A percentile compares a stretch with the other conserved stretches of the same genome.
These are phyloP conservation scores for Lojkania enalia DNA, from an alignment of 2,329 filamentous ascomycete species.

Conservation along the genomic window DNA sequence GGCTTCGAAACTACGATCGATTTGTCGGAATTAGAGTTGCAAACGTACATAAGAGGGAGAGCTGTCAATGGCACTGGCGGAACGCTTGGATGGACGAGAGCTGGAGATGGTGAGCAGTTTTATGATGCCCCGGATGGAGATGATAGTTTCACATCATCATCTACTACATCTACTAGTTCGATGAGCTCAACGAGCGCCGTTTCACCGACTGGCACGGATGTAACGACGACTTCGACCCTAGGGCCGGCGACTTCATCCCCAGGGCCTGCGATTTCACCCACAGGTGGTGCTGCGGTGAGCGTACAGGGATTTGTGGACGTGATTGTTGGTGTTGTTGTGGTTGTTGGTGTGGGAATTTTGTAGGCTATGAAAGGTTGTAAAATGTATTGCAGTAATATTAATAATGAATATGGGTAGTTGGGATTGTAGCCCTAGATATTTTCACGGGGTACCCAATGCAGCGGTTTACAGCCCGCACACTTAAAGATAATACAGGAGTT, in stretches of 20 bases:
- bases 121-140: constrained; percentile 18
- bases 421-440: no score
- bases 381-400: no score
- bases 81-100: constrained; percentile 14
- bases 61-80: constrained; percentile 13
- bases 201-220: not conserved
- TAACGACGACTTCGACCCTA: not conserved
- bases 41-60: constrained; percentile 16
- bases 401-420: no score
- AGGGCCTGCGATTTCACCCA: constrained; percentile 4
- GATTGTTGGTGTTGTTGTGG: constrained; percentile 14
- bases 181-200: not conserved
- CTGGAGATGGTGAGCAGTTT: constrained; percentile 11
- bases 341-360: constrained; percentile 12
- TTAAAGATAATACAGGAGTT: no score
- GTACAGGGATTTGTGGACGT: constrained; percentile 7
- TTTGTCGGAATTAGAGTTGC: constrained; percentile 8
- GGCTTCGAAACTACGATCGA: constrained; percentile 21
- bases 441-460: no score
- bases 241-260: not conserved
- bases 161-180: not conserved
- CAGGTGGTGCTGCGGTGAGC: constrained; percentile 11
- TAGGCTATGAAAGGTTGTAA: no score
- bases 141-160: constrained; percentile 5
- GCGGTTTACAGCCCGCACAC: no score